Evolutionary conservation across 2,329 filamentous ascomycete species (phyloP), one percentile per base, ranked within the genome.

Genomic region (Cladorrhinum sp.): DNA sequence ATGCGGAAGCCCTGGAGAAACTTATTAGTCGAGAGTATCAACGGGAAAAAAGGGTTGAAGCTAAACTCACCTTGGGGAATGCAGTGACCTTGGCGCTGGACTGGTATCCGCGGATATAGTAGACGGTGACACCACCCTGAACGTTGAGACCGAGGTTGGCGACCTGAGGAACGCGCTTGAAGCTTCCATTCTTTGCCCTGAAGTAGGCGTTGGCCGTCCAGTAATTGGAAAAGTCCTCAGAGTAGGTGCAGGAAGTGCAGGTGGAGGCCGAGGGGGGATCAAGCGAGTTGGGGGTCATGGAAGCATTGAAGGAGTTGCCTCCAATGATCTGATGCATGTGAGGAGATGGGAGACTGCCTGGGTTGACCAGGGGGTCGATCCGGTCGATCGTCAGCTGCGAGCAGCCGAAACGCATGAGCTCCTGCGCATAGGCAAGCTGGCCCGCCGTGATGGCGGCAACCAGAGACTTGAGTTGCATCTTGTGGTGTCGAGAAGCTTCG

Each of bases 261-360:
- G 48, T 61, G 1, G 80, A 79, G 50, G 72, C 69, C 13, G 64
- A 64, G 2, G 70, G 69, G 18, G 72, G 71, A n/a, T 50, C 49
- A 5, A 18, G 50, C 18, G 54, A 36, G 29, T 55, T 50, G 25
- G 55, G 55, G 6, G 56, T 48, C 62, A 63, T 63, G 45, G 58
- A 50, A 2, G 59, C 55, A 29, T 61, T 61, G 59, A 63, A 61
- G 12, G 59, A 59, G 56, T 63, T 63, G 5, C 60, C 60, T 36
- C 60, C 60, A n/a, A 62, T 55, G 52, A 62, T 41, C 49, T 45
- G 41, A 25, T 50, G 49, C 49, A 62, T 50, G 24, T 64, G 62
- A n/a, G 62, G 57, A 7, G 59, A 62, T 12, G 58, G 58, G 9
- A 59, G 32, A 12, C 24, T 23, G 25, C 62, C 62, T 5, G 62